Base-by-base conservation (phyloP, 2,329 filamentous ascomycete genomes). In the Colletotrichum caudatum region DNA sequence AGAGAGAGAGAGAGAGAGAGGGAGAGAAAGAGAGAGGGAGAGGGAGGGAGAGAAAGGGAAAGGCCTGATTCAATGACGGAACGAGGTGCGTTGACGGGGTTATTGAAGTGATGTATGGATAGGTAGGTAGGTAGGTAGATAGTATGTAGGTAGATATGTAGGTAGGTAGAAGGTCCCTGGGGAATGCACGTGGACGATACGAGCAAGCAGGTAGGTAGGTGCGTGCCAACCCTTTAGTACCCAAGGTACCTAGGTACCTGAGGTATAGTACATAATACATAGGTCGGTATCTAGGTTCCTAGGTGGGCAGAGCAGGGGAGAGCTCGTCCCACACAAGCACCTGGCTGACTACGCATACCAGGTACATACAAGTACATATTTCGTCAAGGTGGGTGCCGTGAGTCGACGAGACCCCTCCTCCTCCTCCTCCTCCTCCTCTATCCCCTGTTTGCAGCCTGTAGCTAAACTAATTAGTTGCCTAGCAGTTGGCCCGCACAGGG, bases 311-410 rank as follows among this genome's bases (percentile, higher is more conserved):
- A 29, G 53, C 23, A 57, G 41, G 68, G 68, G 58, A 71, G 57
- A 69, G 67, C 67, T 69, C 63, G 62, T 57, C 62, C 63, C 62
- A 54, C 35, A 59, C 26, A 48, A 56, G 67, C 64, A 65, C 44
- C 66, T 29, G 44, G 39, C 33, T 33, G 44, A 58, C 60, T 68
- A 29, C 5, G 29, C 29, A 29, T 4, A 29, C 29, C 5, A 29
- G 29, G 29, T 29, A 29, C 29, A 29, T 29, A 29, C 29, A 29
- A 4, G 29, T 29, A 29, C 29, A 60, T 69, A 60, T 69, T 64
- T 69, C 66, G 60, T 69, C 29, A 57, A 39, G 59, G 59, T 41
- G 59, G 65, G 39, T 62, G 66, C 59, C 58, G 41, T 46, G 60
- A n/a, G n/a, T n/a, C n/a, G n/a, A 64, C 23, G 53, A 46, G 60